phyloP scores from a whole-genome alignment of 2,329 filamentous ascomycete genomes.

The Neurospora sp. region DNA sequence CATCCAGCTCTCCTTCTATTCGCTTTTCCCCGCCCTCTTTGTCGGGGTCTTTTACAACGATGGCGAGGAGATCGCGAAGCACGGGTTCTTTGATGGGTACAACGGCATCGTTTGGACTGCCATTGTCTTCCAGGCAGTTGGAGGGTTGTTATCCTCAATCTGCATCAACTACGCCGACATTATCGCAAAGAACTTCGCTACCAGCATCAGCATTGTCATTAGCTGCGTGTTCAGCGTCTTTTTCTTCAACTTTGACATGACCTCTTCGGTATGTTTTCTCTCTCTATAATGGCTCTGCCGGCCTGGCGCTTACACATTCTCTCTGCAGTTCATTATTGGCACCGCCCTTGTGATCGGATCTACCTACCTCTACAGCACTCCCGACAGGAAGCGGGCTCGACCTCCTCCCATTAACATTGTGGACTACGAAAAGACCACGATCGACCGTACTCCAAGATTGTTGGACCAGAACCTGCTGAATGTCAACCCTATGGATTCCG shows the following conservation, averaged over 20 bases:
- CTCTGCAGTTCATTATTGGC: slow-evolving; percentile 65
- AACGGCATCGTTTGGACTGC: slow-evolving; percentile 86
- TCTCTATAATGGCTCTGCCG: not conserved
- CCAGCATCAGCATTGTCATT: slow-evolving; percentile 81
- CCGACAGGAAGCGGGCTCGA: slow-evolving; percentile 49
- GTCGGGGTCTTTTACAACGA: slow-evolving; percentile 82
- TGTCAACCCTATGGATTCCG: slow-evolving; percentile 32
- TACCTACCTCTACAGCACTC: slow-evolving; percentile 74
- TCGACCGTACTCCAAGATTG: slow-evolving; percentile 37
- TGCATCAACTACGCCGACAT: slow-evolving; percentile 80
- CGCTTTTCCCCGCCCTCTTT: slow-evolving; percentile 78
- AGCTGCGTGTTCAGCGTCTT: slow-evolving; percentile 78
- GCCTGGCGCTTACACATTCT: not conserved
- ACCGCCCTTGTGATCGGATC: slow-evolving; percentile 69
- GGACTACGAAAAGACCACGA: slow-evolving; percentile 65
- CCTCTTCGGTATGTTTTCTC: slow-evolving; percentile 52
- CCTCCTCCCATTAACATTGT: slow-evolving; percentile 61
- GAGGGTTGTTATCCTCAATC: slow-evolving; percentile 74
- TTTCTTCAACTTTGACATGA: slow-evolving; percentile 74
- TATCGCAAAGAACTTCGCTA: slow-evolving; percentile 89
- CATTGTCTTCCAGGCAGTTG: slow-evolving; percentile 71
- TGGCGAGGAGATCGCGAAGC: slow-evolving; percentile 68
- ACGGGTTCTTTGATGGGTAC: slow-evolving; percentile 92
- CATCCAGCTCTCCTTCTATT: slow-evolving; percentile 90
- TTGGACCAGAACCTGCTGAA: slow-evolving; percentile 25